phyloP scores from a whole-genome alignment of 2,329 filamentous ascomycete genomes.

The Trichoderma asperellum region DNA sequence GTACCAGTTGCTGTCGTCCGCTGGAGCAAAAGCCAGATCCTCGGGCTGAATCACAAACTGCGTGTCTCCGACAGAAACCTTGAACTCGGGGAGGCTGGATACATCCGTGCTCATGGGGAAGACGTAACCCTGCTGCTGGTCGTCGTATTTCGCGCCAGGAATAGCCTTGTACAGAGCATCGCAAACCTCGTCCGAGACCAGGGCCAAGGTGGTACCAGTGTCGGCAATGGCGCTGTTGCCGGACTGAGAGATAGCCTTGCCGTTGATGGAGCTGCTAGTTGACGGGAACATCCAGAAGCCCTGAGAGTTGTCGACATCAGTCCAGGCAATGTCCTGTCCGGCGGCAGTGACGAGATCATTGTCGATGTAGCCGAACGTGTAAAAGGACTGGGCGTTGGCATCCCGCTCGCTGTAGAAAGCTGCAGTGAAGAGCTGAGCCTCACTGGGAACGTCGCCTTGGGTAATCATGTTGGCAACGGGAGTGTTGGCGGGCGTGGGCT shows the following conservation, averaged over 20 bases:
- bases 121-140: conserved; percentile 48
- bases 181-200: conserved; percentile 58
- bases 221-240: conserved; percentile 58
- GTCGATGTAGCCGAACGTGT: conserved; percentile 76
- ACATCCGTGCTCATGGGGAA: conserved; percentile 41
- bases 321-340: conserved; percentile 63
- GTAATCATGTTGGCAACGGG: conserved; percentile 58
- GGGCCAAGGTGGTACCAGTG: conserved; percentile 65
- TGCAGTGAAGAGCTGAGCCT: conserved; percentile 34
- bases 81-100: conserved; percentile 10
- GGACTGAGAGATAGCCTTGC: conserved; percentile 32
- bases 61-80: conserved; percentile 13
- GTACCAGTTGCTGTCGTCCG: conserved; percentile 14
- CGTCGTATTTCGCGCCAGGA: conserved; percentile 47
- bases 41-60: conserved; percentile 22
- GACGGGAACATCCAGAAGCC: conserved; percentile 63
- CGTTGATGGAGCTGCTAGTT: conserved; percentile 33
- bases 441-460: conserved; percentile 47
- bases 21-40: not conserved
- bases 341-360: conserved; percentile 58
- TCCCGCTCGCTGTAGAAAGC: conserved; percentile 44
- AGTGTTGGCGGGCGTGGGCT: conserved; percentile 50
- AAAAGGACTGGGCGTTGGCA: conserved; percentile 51
- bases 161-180: conserved; percentile 54
- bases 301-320: conserved; percentile 62